A percentile compares a stretch with the other conserved stretches of the same genome.
Conservation (phyloP, 148 eudicot species). For the Camellia granthamiana region DNA sequence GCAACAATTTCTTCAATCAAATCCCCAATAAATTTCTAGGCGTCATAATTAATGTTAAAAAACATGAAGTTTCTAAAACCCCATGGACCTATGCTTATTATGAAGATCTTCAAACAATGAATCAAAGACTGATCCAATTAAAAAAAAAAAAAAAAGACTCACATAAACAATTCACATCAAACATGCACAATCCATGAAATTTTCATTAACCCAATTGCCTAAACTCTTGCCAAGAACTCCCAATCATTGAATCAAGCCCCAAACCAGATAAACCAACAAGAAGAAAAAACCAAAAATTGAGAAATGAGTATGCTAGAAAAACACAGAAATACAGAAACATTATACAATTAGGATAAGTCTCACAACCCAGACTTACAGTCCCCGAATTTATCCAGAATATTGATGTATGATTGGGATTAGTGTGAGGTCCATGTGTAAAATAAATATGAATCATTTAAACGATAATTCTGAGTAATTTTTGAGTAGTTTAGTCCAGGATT, state of each 20-base stretch:
- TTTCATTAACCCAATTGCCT: not conserved
- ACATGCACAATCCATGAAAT: not conserved
- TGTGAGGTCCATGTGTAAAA: too few relatives aligned
- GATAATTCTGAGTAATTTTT: too few relatives aligned
- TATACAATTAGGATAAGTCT: not conserved
- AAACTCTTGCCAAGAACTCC: not conserved
- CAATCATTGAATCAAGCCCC: not conserved
- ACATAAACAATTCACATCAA: not conserved
- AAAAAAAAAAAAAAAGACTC: not conserved
- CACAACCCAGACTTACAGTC: too few relatives aligned
- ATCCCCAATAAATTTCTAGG: not conserved
- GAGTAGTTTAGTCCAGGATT: too few relatives aligned
- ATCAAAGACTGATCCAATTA: not conserved
- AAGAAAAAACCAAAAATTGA: not conserved
- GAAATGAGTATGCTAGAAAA: not conserved
- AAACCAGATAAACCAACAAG: conserved; percentile 1
- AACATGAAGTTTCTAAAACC: not conserved
- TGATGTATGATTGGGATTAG: not conserved
- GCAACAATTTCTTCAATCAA: not conserved
- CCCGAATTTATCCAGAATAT: not conserved
- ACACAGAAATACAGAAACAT: not conserved
- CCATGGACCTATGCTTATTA: not conserved
- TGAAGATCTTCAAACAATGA: not conserved
- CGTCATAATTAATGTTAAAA: not conserved
- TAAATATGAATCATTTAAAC: too few relatives aligned